These are phyloP conservation scores for Solanum microdontum DNA, from an alignment of 257 asterid genomes.

Conservation along the genomic window DNA sequence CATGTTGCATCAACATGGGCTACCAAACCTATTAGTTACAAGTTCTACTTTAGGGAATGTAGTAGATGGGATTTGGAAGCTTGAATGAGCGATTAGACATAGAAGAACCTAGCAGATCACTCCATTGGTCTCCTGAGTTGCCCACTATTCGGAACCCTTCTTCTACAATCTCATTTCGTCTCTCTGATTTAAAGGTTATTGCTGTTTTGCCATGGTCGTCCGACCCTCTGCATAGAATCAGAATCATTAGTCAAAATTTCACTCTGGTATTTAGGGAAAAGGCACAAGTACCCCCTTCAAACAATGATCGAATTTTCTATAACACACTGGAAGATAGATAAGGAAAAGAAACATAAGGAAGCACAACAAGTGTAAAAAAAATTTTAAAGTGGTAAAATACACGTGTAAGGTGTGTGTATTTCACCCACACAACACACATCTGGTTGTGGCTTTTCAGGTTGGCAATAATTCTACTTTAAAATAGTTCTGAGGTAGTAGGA, in stretches of 20 bases:
- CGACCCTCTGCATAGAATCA: constrained; percentile 26
- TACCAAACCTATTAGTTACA: neutral
- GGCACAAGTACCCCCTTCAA: neutral
- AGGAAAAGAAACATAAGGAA: no score
- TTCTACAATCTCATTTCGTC: constrained; percentile 40
- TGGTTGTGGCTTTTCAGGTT: no score
- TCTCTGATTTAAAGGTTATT: constrained; percentile 43
- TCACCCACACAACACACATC: no score
- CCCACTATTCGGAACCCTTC: constrained; percentile 62
- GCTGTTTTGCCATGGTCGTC: constrained; percentile 51
- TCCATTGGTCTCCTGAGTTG: constrained; percentile 85
- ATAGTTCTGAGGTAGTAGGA: no score
- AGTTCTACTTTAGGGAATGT: constrained; percentile 27
- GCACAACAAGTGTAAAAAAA: no score
- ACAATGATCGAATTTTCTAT: neutral
- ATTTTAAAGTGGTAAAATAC: no score
- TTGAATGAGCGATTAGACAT: constrained; percentile 51
- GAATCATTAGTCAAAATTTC: neutral
- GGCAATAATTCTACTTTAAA: no score
- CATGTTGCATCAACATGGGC: neutral
- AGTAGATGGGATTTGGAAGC: constrained; percentile 80
- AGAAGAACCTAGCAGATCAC: constrained; percentile 59
- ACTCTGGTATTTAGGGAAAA: neutral
- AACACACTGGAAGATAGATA: neutral
- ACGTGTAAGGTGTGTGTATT: no score